Percentiles rank a stretch among this genome's conserved stretches.
Evolutionary conservation across 2,329 filamentous ascomycete species (phyloP).

Genomic region (Paecilomyces niveus): DNA sequence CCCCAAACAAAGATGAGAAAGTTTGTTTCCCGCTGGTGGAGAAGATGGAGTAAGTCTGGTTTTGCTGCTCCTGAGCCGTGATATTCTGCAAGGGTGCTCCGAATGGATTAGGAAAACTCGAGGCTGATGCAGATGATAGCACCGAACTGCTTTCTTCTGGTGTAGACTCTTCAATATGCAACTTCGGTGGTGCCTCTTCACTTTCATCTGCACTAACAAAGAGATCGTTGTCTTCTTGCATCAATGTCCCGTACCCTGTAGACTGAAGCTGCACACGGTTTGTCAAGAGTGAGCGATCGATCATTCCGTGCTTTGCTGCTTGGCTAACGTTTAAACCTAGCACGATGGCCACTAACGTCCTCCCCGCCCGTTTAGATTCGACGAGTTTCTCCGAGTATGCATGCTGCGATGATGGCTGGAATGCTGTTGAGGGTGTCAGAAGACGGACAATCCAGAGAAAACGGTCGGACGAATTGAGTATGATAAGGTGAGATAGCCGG

Average conservation of each 20-base stretch:
- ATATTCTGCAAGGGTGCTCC: constrained; percentile 15
- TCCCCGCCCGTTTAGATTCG: constrained; percentile 51
- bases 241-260: constrained; percentile 19
- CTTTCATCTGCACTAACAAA: constrained; percentile 33
- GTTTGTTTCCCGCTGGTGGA: neutral
- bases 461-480: neutral
- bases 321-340: constrained; percentile 48
- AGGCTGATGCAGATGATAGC: constrained; percentile 6
- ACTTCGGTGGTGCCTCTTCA: constrained; percentile 15
- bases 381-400: constrained; percentile 48
- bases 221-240: constrained; percentile 28
- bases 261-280: constrained; percentile 15
- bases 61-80: neutral
- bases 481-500: too few relatives aligned
- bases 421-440: constrained; percentile 21
- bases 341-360: constrained; percentile 51
- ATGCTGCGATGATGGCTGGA: constrained; percentile 42
- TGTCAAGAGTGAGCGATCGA: constrained; percentile 36
- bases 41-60: neutral
- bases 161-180: constrained; percentile 9
- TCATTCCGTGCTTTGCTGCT: constrained; percentile 43
- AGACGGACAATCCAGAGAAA: neutral
- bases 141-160: constrained; percentile 8
- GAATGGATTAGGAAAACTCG: constrained; percentile 9
- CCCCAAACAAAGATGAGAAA: constrained; percentile 6